A percentile compares a stretch with the other conserved stretches of the same genome.
Evolutionary conservation across 352 stramenopile species (phyloP).

Genomic region (Globisporangium splendens): DNA sequence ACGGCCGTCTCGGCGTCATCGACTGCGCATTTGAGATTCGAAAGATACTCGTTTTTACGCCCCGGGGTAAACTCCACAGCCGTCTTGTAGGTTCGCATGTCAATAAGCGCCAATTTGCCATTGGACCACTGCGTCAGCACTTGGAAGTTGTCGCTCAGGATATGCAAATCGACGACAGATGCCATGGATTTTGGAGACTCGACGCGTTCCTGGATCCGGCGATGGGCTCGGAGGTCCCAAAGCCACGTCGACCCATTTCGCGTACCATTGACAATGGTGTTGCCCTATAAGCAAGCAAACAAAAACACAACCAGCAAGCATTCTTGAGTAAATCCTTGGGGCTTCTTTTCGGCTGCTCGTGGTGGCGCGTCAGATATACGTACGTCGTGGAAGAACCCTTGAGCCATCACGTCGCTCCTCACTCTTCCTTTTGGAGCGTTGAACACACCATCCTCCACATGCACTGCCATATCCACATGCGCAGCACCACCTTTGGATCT

Average conservation of each 20-base stretch:
- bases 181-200: slow-evolving; percentile 17
- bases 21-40: slow-evolving; percentile 29
- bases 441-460: slow-evolving; percentile 8
- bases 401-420: slow-evolving; percentile 38
- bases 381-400: slow-evolving; percentile 29
- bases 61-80: slow-evolving; percentile 33
- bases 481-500: too few relatives aligned
- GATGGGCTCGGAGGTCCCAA: slow-evolving; percentile 37
- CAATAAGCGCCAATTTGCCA: slow-evolving; percentile 37
- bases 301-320: not conserved
- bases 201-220: slow-evolving; percentile 15
- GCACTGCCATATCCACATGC: slow-evolving; percentile 1
- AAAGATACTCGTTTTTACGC: slow-evolving; percentile 23
- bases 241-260: slow-evolving; percentile 42
- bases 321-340: too few relatives aligned
- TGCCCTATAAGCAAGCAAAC: slow-evolving; percentile 14
- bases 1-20: slow-evolving; percentile 28
- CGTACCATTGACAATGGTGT: slow-evolving; percentile 48
- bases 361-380: not conserved
- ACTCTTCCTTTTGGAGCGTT: slow-evolving; percentile 23
- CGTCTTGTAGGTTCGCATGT: slow-evolving; percentile 36
- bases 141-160: slow-evolving; percentile 34
- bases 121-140: slow-evolving; percentile 44
- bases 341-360: too few relatives aligned
- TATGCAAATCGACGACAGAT: slow-evolving; percentile 33